These are phyloP conservation scores for Diaporthe batatas DNA, from an alignment of 2,329 filamentous ascomycete genomes.

Conservation along the genomic window DNA sequence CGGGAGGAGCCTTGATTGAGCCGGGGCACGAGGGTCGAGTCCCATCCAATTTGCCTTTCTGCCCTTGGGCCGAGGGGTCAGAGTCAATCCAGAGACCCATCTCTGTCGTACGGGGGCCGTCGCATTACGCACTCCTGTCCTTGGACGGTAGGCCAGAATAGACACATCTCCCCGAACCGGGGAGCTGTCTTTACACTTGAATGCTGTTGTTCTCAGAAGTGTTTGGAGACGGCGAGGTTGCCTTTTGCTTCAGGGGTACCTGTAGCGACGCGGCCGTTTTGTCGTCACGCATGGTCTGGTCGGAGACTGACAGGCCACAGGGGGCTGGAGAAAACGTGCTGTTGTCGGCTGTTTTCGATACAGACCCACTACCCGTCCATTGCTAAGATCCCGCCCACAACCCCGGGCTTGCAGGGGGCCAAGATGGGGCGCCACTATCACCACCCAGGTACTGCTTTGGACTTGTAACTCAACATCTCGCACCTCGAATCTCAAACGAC, in stretches of 20 bases:
- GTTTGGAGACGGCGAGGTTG: background rate
- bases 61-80: slow-evolving; percentile 33
- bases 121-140: slow-evolving; percentile 10
- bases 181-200: background rate
- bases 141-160: background rate
- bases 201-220: slow-evolving; percentile 1
- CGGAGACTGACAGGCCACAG: background rate
- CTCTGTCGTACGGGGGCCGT: slow-evolving; percentile 25
- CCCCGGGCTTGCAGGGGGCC: accelerated
- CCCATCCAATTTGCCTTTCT: slow-evolving; percentile 17
- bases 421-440: slow-evolving; percentile 17
- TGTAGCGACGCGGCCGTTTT: slow-evolving; percentile 1
- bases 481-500: background rate
- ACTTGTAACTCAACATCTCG: background rate
- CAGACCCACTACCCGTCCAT: background rate
- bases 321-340: background rate
- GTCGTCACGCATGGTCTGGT: slow-evolving; percentile 14
- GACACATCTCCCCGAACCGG: background rate
- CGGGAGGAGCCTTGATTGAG: slow-evolving; percentile 17
- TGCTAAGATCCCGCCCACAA: background rate
- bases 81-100: slow-evolving; percentile 24
- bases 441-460: background rate
- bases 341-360: background rate
- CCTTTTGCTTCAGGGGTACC: slow-evolving; percentile 15
- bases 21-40: slow-evolving; percentile 30